Percentiles rank a stretch among this genome's conserved stretches.
Evolutionary conservation across 176 grass and related monocot species (phyloP).

Genomic region (Aegilops sharonensis): DNA sequence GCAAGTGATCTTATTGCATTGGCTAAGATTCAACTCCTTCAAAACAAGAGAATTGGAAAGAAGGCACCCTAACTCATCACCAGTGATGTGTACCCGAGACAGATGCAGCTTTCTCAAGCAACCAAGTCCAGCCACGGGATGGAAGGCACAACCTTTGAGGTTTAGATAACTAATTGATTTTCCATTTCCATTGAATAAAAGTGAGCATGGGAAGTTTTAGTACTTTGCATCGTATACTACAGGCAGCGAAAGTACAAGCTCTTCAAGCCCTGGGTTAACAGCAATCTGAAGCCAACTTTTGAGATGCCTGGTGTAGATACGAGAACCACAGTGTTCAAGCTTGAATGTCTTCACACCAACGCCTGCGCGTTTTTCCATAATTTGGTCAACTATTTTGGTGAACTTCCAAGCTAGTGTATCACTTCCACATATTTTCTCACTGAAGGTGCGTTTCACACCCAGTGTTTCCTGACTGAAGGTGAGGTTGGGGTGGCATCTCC

Average conservation of each 20-base stretch:
- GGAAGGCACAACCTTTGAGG: not conserved
- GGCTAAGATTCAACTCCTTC: not conserved
- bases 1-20: not conserved
- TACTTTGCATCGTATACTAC: not conserved
- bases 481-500: not conserved
- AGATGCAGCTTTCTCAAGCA: too few relatives aligned
- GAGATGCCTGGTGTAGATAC: not conserved
- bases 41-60: not conserved
- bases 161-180: not conserved
- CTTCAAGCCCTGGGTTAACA: not conserved
- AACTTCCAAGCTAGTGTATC: not conserved
- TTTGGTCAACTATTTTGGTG: not conserved
- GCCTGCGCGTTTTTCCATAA: not conserved
- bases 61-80: not conserved
- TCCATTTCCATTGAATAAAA: not conserved
- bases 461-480: not conserved
- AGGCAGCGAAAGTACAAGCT: not conserved
- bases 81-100: too few relatives aligned
- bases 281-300: not conserved
- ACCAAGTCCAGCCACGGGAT: not conserved
- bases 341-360: not conserved
- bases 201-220: not conserved
- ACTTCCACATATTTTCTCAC: not conserved
- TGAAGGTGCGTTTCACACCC: not conserved
- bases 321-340: not conserved